Evolutionary conservation across 495 filamentous ascomycete species (phyloP).

Genomic region (Niebla homalea): DNA sequence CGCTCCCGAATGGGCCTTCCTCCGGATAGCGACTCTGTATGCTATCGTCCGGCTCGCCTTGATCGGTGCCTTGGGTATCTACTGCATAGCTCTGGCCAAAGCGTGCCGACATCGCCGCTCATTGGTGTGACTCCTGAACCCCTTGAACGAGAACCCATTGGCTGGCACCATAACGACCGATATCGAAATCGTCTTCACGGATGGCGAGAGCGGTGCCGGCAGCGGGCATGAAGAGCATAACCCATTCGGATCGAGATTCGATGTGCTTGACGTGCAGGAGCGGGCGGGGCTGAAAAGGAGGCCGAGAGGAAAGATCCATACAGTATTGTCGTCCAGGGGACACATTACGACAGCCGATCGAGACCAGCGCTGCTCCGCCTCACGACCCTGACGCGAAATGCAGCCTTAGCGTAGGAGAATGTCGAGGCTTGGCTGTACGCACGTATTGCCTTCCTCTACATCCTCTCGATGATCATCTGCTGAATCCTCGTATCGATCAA

Average conservation of each 20-base stretch:
- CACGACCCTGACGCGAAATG: conserved; percentile 6
- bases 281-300: not conserved
- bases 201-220: not conserved
- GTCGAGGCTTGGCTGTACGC: conserved; percentile 56
- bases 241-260: conserved; percentile 16
- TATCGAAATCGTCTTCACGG: conserved; percentile 27
- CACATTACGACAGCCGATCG: not conserved
- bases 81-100: conserved; percentile 53
- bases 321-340: conserved; percentile 9
- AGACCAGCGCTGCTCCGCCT: conserved; percentile 5
- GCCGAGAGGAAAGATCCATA: conserved; percentile 2
- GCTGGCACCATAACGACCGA: conserved; percentile 45
- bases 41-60: conserved; percentile 66
- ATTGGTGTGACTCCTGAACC: conserved; percentile 27
- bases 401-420: conserved; percentile 18
- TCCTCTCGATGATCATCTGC: conserved; percentile 64
- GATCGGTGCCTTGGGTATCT: conserved; percentile 55
- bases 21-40: conserved; percentile 68
- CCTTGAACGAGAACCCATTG: conserved; percentile 31
- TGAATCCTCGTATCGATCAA: conserved; percentile 79
- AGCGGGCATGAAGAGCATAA: not conserved
- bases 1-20: conserved; percentile 48
- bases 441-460: conserved; percentile 73
- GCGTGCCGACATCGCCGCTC: conserved; percentile 44
- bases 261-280: conserved; percentile 2